Conservation (phyloP, 345 rosid species). For the Citrus australasica region DNA sequence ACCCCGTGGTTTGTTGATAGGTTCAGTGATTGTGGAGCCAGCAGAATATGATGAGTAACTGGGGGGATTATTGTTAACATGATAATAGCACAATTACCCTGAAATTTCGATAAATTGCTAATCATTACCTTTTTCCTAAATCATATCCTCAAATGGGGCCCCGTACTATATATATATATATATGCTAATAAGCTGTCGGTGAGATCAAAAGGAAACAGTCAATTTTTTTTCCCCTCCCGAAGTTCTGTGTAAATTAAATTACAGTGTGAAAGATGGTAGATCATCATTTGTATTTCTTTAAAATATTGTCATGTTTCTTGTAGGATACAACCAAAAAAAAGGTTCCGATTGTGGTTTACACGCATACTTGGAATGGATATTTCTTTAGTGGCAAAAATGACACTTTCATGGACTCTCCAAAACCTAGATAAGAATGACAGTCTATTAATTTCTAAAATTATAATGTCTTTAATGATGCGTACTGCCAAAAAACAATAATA, state of each 20-base stretch:
- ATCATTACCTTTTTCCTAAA: neutral
- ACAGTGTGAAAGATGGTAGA: neutral
- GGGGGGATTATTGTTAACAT: neutral
- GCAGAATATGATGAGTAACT: neutral
- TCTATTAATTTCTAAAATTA: too few relatives aligned
- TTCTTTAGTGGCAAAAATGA: neutral
- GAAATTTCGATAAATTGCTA: neutral
- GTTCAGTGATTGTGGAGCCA: constrained; percentile 10
- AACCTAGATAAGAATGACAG: too few relatives aligned
- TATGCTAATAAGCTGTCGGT: too few relatives aligned
- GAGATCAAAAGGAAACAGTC: too few relatives aligned
- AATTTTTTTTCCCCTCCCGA: too few relatives aligned
- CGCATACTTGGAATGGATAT: neutral
- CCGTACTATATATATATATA: neutral
- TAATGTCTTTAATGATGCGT: neutral
- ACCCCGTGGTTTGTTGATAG: neutral
- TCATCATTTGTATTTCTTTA: neutral
- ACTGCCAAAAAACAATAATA: neutral
- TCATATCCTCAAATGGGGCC: neutral
- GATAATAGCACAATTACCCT: neutral
- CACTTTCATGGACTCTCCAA: neutral
- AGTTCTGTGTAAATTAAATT: neutral
- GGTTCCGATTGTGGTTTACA: neutral
- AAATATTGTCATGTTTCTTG: neutral
- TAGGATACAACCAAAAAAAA: neutral